Percentiles rank a stretch among this genome's conserved stretches.
Conservation (phyloP, 305 asterid species). For the Nicotiana rustica region DNA sequence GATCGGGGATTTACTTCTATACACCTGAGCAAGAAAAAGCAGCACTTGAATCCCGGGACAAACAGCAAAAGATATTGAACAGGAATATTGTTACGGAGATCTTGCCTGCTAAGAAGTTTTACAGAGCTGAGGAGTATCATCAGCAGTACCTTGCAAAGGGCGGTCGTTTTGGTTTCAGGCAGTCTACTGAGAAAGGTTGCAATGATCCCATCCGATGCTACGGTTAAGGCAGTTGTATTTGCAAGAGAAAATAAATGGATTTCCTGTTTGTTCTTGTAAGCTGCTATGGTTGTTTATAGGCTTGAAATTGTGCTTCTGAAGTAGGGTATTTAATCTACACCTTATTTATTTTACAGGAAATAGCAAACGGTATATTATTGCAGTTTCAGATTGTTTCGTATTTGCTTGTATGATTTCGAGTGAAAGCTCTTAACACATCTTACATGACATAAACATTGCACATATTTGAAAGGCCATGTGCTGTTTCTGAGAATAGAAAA, state of each 20-base stretch:
- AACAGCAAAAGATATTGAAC: slow-evolving; percentile 72
- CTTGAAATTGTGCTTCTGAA: slow-evolving; percentile 28
- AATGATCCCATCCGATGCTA: slow-evolving; percentile 94
- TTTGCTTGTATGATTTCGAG: neutral
- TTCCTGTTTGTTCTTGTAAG: slow-evolving; percentile 6
- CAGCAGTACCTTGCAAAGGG: slow-evolving; percentile 97
- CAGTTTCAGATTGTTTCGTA: neutral
- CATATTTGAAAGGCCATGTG: neutral
- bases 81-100: slow-evolving; percentile 83
- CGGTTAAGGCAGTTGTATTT: slow-evolving; percentile 51
- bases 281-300: slow-evolving; percentile 40
- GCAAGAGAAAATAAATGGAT: neutral
- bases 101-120: slow-evolving; percentile 90
- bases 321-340: slow-evolving; percentile 8
- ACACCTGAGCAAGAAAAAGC: slow-evolving; percentile 90
- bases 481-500: too few relatives aligned
- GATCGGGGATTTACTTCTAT: slow-evolving; percentile 91
- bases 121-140: slow-evolving; percentile 93
- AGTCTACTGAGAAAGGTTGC: slow-evolving; percentile 82
- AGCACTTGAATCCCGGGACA: slow-evolving; percentile 72
- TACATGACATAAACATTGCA: neutral
- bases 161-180: slow-evolving; percentile 82
- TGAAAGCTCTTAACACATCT: neutral
- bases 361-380: neutral
- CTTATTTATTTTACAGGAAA: neutral